These are phyloP conservation scores for Neurospora sublineolata DNA, from an alignment of 495 filamentous ascomycete species.

Conservation along the genomic window DNA sequence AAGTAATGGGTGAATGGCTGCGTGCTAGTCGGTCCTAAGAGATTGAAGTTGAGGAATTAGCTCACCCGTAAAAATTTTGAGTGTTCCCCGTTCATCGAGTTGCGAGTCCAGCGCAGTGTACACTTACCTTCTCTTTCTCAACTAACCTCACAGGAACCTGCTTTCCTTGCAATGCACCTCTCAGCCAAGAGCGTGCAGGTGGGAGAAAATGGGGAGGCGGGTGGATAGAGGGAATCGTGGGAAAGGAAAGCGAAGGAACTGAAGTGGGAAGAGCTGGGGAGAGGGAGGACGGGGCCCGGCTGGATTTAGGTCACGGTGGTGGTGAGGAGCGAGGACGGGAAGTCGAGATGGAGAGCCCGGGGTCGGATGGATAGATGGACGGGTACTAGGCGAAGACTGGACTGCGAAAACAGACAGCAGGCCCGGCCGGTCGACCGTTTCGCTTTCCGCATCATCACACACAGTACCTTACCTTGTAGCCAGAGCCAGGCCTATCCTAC, in stretches of 20 bases:
- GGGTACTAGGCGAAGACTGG: constrained; percentile 2
- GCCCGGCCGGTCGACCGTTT: constrained; percentile 17
- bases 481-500: not conserved
- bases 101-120: not conserved
- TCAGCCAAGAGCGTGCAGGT: not conserved
- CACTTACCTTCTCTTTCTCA: not conserved
- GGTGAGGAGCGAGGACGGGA: constrained; percentile 29
- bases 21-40: not conserved
- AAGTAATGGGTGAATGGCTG: not conserved
- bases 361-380: not conserved
- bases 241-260: constrained; percentile 15
- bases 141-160: not conserved
- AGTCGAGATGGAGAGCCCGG: constrained; percentile 12
- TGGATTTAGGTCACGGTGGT: constrained; percentile 32
- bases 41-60: not conserved
- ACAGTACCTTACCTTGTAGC: not conserved
- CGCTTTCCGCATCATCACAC: not conserved
- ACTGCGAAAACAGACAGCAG: constrained; percentile 11
- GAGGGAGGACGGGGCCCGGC: constrained; percentile 24
- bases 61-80: not conserved
- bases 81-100: not conserved
- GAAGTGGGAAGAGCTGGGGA: constrained; percentile 19
- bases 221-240: constrained; percentile 17
- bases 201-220: constrained; percentile 25
- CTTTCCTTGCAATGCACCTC: not conserved